Conservation (phyloP, 345 rosid genomes). For the Hibiscus tridactylites region DNA sequence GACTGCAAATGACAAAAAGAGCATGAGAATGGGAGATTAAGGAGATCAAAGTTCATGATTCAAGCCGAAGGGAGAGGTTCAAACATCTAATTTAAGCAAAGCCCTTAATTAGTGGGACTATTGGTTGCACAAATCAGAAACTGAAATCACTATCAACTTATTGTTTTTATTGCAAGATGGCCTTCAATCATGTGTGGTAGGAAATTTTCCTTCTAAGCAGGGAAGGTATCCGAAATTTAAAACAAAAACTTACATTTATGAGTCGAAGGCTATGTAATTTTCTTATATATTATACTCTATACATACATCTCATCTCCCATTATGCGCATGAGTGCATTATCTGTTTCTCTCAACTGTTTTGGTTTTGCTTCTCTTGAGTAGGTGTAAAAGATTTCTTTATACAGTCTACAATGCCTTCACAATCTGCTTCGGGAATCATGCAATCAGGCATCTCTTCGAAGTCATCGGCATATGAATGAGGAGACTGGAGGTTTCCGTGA, state of each 20-base stretch:
- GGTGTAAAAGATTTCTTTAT: constrained; percentile 51
- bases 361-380: constrained; percentile 14
- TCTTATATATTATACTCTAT: neutral
- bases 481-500: constrained; percentile 77
- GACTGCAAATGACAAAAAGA: neutral
- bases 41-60: too few species aligned
- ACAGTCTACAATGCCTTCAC: constrained; percentile 89
- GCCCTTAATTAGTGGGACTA: neutral
- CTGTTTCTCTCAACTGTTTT: neutral
- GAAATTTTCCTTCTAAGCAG: neutral
- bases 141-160: neutral
- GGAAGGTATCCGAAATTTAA: neutral
- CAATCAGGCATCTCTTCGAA: constrained; percentile 37
- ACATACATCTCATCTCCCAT: neutral
- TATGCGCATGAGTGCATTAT: too few species aligned
- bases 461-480: constrained; percentile 42
- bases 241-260: neutral
- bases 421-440: constrained; percentile 42
- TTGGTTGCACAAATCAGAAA: neutral
- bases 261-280: neutral
- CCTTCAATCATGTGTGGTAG: too few species aligned
- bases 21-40: neutral
- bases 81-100: neutral
- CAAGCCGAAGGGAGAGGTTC: neutral
- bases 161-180: too few species aligned